Evolutionary conservation across 805 yeast genomes (phyloP).

Genomic region (Yamadazyma nakazawae): DNA sequence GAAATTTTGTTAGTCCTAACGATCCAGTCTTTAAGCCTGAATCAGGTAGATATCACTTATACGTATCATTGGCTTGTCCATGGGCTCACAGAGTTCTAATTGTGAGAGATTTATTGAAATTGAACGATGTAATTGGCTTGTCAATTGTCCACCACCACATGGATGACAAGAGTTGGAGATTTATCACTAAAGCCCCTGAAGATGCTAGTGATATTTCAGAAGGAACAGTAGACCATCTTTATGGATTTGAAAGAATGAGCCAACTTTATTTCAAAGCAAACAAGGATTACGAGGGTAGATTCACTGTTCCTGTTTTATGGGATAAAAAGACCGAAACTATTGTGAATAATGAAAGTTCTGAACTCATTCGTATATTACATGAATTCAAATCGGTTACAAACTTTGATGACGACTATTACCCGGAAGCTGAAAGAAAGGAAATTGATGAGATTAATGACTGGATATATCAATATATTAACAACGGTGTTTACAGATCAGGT

Average conservation of each 20-base stretch:
- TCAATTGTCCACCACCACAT: constrained; percentile 90
- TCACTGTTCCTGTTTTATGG: constrained; percentile 93
- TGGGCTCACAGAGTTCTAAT: constrained; percentile 92
- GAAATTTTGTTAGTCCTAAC: constrained; percentile 55
- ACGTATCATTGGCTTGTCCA: constrained; percentile 88
- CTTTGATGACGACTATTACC: constrained; percentile 57
- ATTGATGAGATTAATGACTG: constrained; percentile 79
- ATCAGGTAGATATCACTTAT: constrained; percentile 77
- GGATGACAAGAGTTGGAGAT: constrained; percentile 89
- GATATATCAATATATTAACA: constrained; percentile 83
- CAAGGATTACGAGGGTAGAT: constrained; percentile 75
- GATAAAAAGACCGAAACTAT: constrained; percentile 78
- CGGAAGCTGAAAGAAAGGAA: constrained; percentile 46
- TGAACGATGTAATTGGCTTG: constrained; percentile 52
- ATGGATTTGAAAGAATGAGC: constrained; percentile 57
- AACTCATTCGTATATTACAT: constrained; percentile 81
- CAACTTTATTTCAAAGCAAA: constrained; percentile 75
- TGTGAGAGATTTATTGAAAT: constrained; percentile 70
- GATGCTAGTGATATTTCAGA: constrained; percentile 48
- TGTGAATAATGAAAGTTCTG: constrained; percentile 89
- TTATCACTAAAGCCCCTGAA: constrained; percentile 50
- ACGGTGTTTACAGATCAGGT: constrained; percentile 91
- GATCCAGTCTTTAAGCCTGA: constrained; percentile 73
- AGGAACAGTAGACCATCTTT: constrained; percentile 44
- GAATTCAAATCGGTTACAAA: constrained; percentile 60